A percentile compares a stretch with the other conserved stretches of the same genome.
phyloP scores from a whole-genome alignment of 2,329 filamentous ascomycete genomes.

The Aureobasidium sp. region DNA sequence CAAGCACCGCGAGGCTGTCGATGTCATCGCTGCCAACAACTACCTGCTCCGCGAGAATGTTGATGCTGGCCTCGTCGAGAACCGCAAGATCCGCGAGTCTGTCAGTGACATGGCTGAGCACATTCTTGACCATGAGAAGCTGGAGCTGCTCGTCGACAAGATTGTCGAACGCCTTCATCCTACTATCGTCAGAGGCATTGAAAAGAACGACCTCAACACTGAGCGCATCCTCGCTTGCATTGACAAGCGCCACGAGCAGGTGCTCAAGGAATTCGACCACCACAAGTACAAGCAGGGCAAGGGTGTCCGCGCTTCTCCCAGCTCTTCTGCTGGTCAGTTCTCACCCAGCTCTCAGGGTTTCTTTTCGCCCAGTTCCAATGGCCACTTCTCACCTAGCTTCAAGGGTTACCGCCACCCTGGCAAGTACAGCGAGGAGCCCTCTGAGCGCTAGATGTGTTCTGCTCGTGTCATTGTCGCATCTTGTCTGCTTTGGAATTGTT shows the following conservation, averaged over 20 bases:
- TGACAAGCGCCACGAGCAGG: background rate
- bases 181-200: background rate
- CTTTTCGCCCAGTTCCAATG: background rate
- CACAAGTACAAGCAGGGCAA: background rate
- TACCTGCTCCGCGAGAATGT: background rate
- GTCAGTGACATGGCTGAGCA: background rate
- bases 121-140: background rate
- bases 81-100: background rate
- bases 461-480: background rate
- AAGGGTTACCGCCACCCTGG: background rate
- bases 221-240: background rate
- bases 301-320: background rate
- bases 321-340: background rate
- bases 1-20: background rate
- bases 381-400: background rate
- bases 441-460: background rate
- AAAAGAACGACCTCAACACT: background rate
- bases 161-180: background rate
- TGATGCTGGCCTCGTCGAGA: background rate
- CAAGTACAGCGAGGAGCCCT: background rate
- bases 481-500: background rate
- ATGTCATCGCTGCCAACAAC: background rate
- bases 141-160: background rate
- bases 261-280: background rate
- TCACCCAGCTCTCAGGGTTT: background rate